Conservation (phyloP, 2,329 filamentous ascomycete species). For the Sporothrix phasma region DNA sequence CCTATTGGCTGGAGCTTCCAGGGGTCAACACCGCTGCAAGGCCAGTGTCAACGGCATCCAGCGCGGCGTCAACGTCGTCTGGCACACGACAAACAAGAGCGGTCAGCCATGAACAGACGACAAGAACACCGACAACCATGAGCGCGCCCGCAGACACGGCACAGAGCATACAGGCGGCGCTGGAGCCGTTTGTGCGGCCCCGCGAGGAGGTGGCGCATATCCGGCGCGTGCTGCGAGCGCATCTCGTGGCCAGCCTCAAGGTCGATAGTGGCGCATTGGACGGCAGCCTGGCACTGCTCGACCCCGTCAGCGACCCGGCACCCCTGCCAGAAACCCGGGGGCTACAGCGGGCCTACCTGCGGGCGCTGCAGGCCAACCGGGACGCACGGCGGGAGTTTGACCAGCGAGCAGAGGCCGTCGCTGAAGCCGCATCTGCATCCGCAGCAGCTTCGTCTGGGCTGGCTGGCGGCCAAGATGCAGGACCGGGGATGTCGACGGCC, state of each 20-base stretch:
- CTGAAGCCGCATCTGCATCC: neutral
- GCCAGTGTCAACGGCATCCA: neutral
- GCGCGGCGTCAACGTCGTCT: neutral
- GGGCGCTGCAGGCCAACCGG: constrained; percentile 42
- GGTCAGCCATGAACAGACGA: neutral
- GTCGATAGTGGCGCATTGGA: constrained; percentile 22
- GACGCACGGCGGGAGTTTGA: constrained; percentile 36
- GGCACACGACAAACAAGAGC: neutral
- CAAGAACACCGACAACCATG: constrained; percentile 4
- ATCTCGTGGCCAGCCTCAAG: constrained; percentile 40
- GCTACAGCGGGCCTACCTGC: constrained; percentile 44
- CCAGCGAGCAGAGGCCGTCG: constrained; percentile 19
- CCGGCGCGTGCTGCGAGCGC: constrained; percentile 43
- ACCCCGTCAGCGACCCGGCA: constrained; percentile 29
- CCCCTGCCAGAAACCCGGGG: constrained; percentile 32
- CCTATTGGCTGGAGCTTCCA: constrained; percentile 10
- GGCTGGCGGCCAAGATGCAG: neutral
- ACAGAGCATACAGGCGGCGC: constrained; percentile 21
- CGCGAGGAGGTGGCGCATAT: constrained; percentile 49
- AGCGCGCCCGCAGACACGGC: constrained; percentile 14
- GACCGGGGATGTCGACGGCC: neutral
- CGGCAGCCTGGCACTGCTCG: constrained; percentile 36
- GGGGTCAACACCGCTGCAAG: constrained; percentile 5
- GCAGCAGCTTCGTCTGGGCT: neutral
- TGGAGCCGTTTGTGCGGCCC: constrained; percentile 45